A percentile compares a stretch with the other conserved stretches of the same genome.
These are phyloP conservation scores for Filobasidium wieringae DNA, from an alignment of 768 basidiomycete species.

Conservation along the genomic window DNA sequence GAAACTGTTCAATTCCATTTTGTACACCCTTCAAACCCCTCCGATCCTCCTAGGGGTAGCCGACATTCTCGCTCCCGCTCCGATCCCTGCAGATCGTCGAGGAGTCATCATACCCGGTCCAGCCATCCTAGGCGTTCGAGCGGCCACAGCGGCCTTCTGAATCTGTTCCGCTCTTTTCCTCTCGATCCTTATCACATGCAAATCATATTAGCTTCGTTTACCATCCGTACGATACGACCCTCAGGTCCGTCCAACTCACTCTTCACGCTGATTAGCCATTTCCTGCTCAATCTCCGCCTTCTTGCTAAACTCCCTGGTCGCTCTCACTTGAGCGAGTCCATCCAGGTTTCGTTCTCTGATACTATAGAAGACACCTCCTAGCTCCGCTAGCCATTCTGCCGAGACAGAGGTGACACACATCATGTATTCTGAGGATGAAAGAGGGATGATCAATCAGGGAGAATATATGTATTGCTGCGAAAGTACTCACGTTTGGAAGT, in stretches of 20 bases:
- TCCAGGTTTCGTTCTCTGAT: slow-evolving; percentile 98
- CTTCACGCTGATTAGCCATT: slow-evolving; percentile 53
- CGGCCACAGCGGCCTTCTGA: slow-evolving; percentile 20
- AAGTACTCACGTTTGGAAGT: slow-evolving; percentile 55
- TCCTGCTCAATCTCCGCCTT: slow-evolving; percentile 82
- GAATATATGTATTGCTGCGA: slow-evolving; percentile 39
- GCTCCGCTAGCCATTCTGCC: slow-evolving; percentile 92
- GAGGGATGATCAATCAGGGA: neutral
- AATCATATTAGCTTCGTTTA: neutral
- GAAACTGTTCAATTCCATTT: too few relatives aligned
- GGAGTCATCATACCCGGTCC: slow-evolving; percentile 29
- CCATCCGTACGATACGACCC: neutral
- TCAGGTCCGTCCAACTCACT: slow-evolving; percentile 21
- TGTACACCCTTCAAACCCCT: slow-evolving; percentile 26
- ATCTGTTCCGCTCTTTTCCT: slow-evolving; percentile 31
- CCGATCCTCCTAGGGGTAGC: slow-evolving; percentile 33
- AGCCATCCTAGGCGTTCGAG: slow-evolving; percentile 30
- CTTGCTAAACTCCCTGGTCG: slow-evolving; percentile 81
- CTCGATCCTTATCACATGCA: too few relatives aligned
- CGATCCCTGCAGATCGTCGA: slow-evolving; percentile 35
- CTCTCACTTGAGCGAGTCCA: slow-evolving; percentile 53
- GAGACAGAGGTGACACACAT: slow-evolving; percentile 97
- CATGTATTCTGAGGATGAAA: slow-evolving; percentile 56
- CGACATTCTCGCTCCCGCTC: slow-evolving; percentile 29
- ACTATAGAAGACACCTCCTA: slow-evolving; percentile 93